These are phyloP conservation scores for Blastobotrys capitulatus DNA, from an alignment of 1,139 yeast genomes.

Conservation along the genomic window DNA sequence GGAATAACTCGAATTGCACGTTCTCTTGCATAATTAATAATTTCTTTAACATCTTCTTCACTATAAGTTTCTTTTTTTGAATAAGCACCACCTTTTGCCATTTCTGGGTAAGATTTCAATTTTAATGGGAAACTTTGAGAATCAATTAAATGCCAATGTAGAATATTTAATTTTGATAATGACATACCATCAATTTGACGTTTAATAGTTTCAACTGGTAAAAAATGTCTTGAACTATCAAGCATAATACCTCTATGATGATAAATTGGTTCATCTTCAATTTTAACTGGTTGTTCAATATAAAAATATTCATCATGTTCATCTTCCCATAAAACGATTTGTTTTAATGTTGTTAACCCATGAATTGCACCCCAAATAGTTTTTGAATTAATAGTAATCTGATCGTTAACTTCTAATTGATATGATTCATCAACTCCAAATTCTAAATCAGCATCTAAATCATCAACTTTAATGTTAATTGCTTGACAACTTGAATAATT, in stretches of 20 bases:
- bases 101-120: slow-evolving; percentile 37
- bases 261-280: slow-evolving; percentile 39
- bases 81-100: slow-evolving; percentile 42
- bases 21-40: slow-evolving; percentile 37
- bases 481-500: neutral
- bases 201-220: slow-evolving; percentile 32
- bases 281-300: slow-evolving; percentile 36
- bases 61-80: slow-evolving; percentile 35
- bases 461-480: slow-evolving; percentile 5
- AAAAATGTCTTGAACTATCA: slow-evolving; percentile 42
- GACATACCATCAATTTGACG: slow-evolving; percentile 43
- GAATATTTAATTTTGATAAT: slow-evolving; percentile 39
- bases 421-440: slow-evolving; percentile 43
- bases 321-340: slow-evolving; percentile 38
- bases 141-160: slow-evolving; percentile 46
- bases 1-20: slow-evolving; percentile 46
- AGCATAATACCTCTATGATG: slow-evolving; percentile 44
- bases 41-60: slow-evolving; percentile 32
- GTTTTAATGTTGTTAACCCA: slow-evolving; percentile 42
- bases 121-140: slow-evolving; percentile 45
- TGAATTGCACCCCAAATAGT: slow-evolving; percentile 45
- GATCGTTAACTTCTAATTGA: slow-evolving; percentile 24
- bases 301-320: slow-evolving; percentile 24
- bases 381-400: slow-evolving; percentile 31
- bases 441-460: slow-evolving; percentile 34